Conservation (phyloP, 805 yeast genomes). For the Candida ulmi region DNA sequence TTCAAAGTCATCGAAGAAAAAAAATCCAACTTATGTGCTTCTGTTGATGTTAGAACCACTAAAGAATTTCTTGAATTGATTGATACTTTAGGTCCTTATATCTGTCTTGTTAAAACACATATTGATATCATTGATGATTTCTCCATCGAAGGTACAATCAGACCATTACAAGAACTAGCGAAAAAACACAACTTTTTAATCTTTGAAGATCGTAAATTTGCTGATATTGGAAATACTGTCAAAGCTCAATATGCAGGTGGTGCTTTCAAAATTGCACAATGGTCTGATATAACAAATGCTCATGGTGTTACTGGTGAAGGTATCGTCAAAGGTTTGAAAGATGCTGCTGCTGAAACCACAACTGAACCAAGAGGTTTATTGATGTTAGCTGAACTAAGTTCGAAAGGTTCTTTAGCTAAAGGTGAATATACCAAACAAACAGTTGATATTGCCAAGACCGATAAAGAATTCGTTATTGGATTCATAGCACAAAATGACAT, state of each 20-base stretch:
- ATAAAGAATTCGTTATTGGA: conserved; percentile 89
- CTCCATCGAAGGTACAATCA: conserved; percentile 69
- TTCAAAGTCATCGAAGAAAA: conserved; percentile 71
- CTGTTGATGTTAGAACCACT: conserved; percentile 84
- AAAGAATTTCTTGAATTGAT: conserved; percentile 63
- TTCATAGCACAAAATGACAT: conserved; percentile 90
- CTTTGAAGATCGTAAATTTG: conserved; percentile 96
- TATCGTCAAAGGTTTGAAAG: conserved; percentile 80
- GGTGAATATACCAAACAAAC: conserved; percentile 88
- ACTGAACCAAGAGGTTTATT: conserved; percentile 81
- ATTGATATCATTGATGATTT: conserved; percentile 91
- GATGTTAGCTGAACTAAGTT: conserved; percentile 93
- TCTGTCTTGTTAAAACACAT: conserved; percentile 91
- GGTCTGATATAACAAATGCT: conserved; percentile 98
- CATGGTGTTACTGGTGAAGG: conserved; percentile 97
- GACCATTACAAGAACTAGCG: conserved; percentile 67
- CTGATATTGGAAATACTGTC: conserved; percentile 97
- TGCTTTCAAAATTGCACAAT: conserved; percentile 77
- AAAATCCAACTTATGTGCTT: conserved; percentile 88
- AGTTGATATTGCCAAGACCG: conserved; percentile 82
- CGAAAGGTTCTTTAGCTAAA: conserved; percentile 88
- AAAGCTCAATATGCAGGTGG: conserved; percentile 92
- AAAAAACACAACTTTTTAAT: conserved; percentile 82
- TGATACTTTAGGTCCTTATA: conserved; percentile 84
- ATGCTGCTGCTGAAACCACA: conserved; percentile 65